Evolutionary conservation across 805 yeast species (phyloP), one percentile per base, ranked within the genome.

Genomic region (Saturnispora gosingensis): DNA sequence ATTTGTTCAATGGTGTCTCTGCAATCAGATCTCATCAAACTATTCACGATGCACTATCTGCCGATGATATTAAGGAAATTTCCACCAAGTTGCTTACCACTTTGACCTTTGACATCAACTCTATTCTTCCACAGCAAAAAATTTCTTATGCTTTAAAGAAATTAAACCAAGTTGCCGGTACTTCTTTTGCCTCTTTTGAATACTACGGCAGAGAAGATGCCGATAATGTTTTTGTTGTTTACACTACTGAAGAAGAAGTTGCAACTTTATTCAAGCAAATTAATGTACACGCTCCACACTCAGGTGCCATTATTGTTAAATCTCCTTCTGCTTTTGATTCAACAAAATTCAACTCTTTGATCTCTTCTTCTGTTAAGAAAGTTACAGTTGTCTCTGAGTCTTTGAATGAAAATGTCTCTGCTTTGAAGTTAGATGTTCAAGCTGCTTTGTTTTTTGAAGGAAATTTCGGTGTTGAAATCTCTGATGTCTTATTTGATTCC

Each of bases 321-420:
- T 79, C 87, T 43, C 91, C 95, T 51, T 70, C 83, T 49, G 97
- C 97, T 11, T 88, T 89, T 68, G 80, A 83, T 59, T 73, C 77
- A 34, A 73, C 71, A 32, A 77, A 76, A 58, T 88, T 89, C 64
- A 69, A 78, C 48, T 62, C 71, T 3, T 62, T 75, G 10, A 71
- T 90, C 48, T 91, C 96, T 28, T 55, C 65, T 4, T 65, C 84
- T 4, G 69, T 83, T 20, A 74, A 76, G 57, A 74, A 75, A 53
- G 68, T 90, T 50, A 81, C 85, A 45, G 86, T 88, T 30, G 70
- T 90, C 56, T 82, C 83, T 45, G 89, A 84, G 66, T 56, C 64
- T 45, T 62, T 65, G 25, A 58, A 61, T 44, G 64, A 62, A 20
- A 68, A 69, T 36, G 49, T 54, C 30, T 53, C 52, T 24, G 63